phyloP scores from a whole-genome alignment of 2,329 filamentous ascomycete genomes.

The Colletotrichum abscissum region DNA sequence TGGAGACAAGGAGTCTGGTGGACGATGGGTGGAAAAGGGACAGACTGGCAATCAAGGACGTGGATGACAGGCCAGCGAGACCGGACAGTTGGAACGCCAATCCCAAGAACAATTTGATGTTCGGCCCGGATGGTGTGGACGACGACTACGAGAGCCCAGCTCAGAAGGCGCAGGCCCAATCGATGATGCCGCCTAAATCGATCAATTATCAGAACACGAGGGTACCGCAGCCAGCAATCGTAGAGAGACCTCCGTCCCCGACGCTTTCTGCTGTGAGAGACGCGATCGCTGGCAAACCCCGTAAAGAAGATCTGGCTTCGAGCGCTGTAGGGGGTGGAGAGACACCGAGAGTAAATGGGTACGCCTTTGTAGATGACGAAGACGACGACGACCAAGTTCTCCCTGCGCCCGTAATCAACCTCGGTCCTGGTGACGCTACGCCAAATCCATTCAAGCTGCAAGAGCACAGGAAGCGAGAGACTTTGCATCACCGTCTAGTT shows the following conservation, averaged over 20 bases:
- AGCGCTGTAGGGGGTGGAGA: slow-evolving; percentile 70
- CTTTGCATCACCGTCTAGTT: slow-evolving; percentile 86
- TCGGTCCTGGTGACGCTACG: slow-evolving; percentile 70
- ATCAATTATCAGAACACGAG: slow-evolving; percentile 89
- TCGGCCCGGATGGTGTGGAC: slow-evolving; percentile 75
- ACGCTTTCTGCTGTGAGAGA: slow-evolving; percentile 87
- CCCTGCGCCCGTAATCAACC: slow-evolving; percentile 59
- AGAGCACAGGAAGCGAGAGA: slow-evolving; percentile 80
- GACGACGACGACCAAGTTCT: slow-evolving; percentile 59
- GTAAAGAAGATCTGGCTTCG: slow-evolving; percentile 71
- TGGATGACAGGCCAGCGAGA: slow-evolving; percentile 78
- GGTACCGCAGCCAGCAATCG: slow-evolving; percentile 64
- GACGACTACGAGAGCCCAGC: slow-evolving; percentile 70
- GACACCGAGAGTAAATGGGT: slow-evolving; percentile 92
- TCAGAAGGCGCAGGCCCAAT: slow-evolving; percentile 75
- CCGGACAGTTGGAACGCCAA: slow-evolving; percentile 80
- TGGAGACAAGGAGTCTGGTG: slow-evolving; percentile 56
- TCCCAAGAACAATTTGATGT: slow-evolving; percentile 90
- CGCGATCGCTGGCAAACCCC: slow-evolving; percentile 80
- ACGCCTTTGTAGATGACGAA: slow-evolving; percentile 91
- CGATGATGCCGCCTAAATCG: slow-evolving; percentile 79
- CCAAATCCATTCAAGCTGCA: slow-evolving; percentile 85
- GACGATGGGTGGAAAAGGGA: slow-evolving; percentile 69
- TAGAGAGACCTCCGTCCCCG: slow-evolving; percentile 74
- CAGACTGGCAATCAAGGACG: slow-evolving; percentile 73